A percentile compares a stretch with the other conserved stretches of the same genome.
These are phyloP conservation scores for Apostasia ramifera DNA, from an alignment of 106 monocot genomes.

Conservation along the genomic window DNA sequence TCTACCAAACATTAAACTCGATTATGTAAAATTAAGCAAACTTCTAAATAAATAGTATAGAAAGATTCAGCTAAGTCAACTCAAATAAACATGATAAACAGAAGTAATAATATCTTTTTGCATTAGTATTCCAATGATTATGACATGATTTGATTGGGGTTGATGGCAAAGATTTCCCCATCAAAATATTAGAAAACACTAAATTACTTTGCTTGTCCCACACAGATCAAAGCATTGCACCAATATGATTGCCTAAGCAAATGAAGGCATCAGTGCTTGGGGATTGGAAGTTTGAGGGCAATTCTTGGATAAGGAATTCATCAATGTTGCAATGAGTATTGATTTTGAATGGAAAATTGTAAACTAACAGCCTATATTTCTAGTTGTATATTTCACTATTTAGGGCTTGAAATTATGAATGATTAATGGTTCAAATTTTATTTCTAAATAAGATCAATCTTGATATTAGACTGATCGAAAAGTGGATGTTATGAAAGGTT, in stretches of 20 bases:
- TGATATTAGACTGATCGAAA: constrained; percentile 48
- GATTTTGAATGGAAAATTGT: constrained; percentile 62
- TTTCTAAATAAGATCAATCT: constrained; percentile 60
- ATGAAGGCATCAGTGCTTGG: constrained; percentile 59
- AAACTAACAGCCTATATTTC: neutral
- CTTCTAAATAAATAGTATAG: no score
- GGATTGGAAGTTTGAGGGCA: constrained; percentile 57
- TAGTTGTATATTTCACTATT: neutral
- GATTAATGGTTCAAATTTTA: neutral
- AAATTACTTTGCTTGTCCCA: no score
- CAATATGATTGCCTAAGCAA: constrained; percentile 68
- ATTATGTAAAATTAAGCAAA: no score
- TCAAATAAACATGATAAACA: no score
- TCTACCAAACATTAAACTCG: no score
- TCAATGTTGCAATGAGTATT: constrained; percentile 55
- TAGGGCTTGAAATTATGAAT: neutral
- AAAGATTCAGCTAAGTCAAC: no score
- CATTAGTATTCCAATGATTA: no score
- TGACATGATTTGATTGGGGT: no score
- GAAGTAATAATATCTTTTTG: no score
- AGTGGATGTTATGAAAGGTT: constrained; percentile 57
- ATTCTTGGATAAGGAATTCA: constrained; percentile 66
- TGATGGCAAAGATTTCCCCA: no score
- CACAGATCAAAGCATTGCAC: constrained; percentile 63
- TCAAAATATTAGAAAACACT: no score